Evolutionary conservation across 140 eudicot species (phyloP), one percentile per base, ranked within the genome.

Genomic region (Oenanthe javanica): DNA sequence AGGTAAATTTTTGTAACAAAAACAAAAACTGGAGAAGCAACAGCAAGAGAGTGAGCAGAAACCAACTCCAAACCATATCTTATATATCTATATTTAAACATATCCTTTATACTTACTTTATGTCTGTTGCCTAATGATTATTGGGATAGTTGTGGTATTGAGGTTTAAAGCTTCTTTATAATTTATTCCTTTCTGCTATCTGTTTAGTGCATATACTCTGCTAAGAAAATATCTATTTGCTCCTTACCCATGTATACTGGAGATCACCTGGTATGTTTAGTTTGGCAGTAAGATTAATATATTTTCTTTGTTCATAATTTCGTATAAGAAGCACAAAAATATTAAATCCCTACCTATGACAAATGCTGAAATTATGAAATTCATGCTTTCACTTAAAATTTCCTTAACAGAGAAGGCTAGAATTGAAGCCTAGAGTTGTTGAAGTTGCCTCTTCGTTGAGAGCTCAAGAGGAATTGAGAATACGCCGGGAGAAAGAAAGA

Each of bases 361-460:
- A 31, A 31, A 31, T 31, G 31, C 31, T 31, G 31, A 31, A 31
- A 31, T 31, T 31, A 31, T 31, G 1, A 31, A 31, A 31, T 31
- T 31, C 31, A 31, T 31, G 31, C 31, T 31, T 31, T 31, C 31
- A 31, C 31, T 31, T 31, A 31, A 31, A 31, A 31, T 31, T 31
- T 31, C 31, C 31, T 31, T 31, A 31, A 31, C 31, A 31, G 31
- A 31, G 31, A 31, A 31, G 31, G 31, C 31, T 31, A 31, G 31
- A 31, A 31, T 31, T 63, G 95, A 89, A 72, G 92, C 96, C 9
- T 84, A 90, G 67, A 88, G 95, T 92, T 43, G 91, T 92, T 71
- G 85, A 92, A 66, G 89, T 82, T 72, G 96, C 97, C 54, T 85
- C 85, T 47, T 84, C 84, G 59, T 81, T 82, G 80, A 88, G 69